These are phyloP conservation scores for Solanum etuberosum DNA, from an alignment of 257 asterid species.

Conservation along the genomic window DNA sequence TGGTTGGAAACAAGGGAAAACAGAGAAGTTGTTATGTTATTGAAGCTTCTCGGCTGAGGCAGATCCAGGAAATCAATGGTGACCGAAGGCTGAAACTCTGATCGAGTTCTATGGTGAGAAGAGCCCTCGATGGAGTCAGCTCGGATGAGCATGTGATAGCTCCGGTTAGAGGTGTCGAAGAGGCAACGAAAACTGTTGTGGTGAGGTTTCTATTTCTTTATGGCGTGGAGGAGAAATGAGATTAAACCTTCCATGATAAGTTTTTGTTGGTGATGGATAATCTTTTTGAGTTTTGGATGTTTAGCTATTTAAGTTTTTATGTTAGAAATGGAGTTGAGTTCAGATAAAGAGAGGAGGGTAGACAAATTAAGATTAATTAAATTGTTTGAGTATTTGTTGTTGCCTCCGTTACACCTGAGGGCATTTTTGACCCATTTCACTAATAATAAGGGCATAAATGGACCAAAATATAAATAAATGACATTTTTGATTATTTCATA, in stretches of 20 bases:
- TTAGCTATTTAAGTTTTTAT: too few relatives aligned
- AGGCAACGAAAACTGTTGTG: slow-evolving; percentile 25
- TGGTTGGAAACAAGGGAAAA: slow-evolving; percentile 8
- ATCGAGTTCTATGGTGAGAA: slow-evolving; percentile 32
- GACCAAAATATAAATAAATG: too few relatives aligned
- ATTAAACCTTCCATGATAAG: slow-evolving; percentile 56
- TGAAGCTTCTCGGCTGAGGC: slow-evolving; percentile 7
- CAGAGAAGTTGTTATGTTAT: not conserved
- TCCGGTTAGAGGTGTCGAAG: slow-evolving; percentile 48
- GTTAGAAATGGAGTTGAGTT: too few relatives aligned
- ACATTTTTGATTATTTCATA: too few relatives aligned
- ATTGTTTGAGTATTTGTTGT: too few relatives aligned
- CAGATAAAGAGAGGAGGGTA: too few relatives aligned
- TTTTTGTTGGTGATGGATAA: too few relatives aligned
- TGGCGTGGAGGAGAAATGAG: slow-evolving; percentile 43
- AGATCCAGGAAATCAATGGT: not conserved
- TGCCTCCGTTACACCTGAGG: too few relatives aligned
- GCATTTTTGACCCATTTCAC: too few relatives aligned
- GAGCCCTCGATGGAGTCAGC: slow-evolving; percentile 31
- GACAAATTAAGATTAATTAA: too few relatives aligned
- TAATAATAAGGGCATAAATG: too few relatives aligned
- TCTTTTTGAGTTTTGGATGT: too few relatives aligned
- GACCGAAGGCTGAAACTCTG: slow-evolving; percentile 20
- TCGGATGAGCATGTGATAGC: slow-evolving; percentile 40
- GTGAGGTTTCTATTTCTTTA: slow-evolving; percentile 42